Evolutionary conservation across 768 basidiomycete species (phyloP), one percentile per base, ranked within the genome.

Genomic region (Tylopilus intermedius): DNA sequence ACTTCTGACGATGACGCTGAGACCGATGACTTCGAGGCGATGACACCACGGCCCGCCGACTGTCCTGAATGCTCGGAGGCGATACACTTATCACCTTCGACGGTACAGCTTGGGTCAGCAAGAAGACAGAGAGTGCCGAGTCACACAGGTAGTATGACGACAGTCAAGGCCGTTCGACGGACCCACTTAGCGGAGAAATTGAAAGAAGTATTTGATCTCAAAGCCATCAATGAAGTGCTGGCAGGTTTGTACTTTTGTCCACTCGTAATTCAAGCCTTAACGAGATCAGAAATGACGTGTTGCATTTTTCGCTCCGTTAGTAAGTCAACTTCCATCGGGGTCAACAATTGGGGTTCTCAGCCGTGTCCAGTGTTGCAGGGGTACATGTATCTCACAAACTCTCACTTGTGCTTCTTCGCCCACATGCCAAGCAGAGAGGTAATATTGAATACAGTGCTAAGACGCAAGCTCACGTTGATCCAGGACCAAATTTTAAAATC

Each of bases 401-500:
- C 87, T 10, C 89, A 95, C 67, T 70, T 98, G 18, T 97, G 95
- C 72, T 99, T 99, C 75, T 99, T 94, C 69, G 92, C 92, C 2
- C 92, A 92, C 67, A 88, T 95, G 84, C 92, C 92, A 15, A 78
- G 84, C 29, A 78, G 85, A 73, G 93, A 94, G 79, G 94, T 94
- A 55, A 43, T 74, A 47, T 51, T 53, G 42, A 37, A 15, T 30
- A 11, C 14, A 15, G 44, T 22, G 8, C 32, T 22, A 33, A 37
- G 40, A 44, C 24, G 24, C 45, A 18, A 44, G 43, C 58, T 65
- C 14, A 63, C 55, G 22, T 53, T 37, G 53, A 53, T 50, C 48
- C 52, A 96, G 93, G 89, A 94, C 64, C 88, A 94, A 77, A 74
- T 94, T 2, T 76, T 97, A 41, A 98, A 97, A 67, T 95, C 93